phyloP scores from a whole-genome alignment of 108 stramenopile genomes.

The Halocafeteria seosinensis region DNA sequence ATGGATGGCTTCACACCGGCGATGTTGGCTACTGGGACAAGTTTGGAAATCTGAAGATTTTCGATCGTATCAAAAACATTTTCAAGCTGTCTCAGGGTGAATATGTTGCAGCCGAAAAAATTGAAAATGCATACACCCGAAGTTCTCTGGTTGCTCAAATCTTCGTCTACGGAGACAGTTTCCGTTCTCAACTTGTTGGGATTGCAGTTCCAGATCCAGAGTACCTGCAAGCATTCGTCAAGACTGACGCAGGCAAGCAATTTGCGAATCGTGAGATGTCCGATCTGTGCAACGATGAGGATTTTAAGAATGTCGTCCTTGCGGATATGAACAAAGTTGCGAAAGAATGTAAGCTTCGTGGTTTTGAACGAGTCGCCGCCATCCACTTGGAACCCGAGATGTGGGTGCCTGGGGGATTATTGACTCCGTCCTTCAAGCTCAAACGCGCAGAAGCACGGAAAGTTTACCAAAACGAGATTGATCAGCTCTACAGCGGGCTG shows the following conservation, averaged over 20 bases:
- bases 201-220: slow-evolving; percentile 82
- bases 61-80: slow-evolving; percentile 90
- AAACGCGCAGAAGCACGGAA: slow-evolving; percentile 59
- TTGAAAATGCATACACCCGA: slow-evolving; percentile 70
- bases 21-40: slow-evolving; percentile 84
- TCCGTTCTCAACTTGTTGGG: slow-evolving; percentile 63
- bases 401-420: slow-evolving; percentile 61
- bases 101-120: slow-evolving; percentile 71
- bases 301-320: slow-evolving; percentile 41
- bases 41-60: slow-evolving; percentile 74
- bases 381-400: slow-evolving; percentile 53
- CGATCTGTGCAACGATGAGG: slow-evolving; percentile 50
- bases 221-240: slow-evolving; percentile 3
- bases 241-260: slow-evolving; percentile 18
- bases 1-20: slow-evolving; percentile 85
- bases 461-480: slow-evolving; percentile 54
- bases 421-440: slow-evolving; percentile 87
- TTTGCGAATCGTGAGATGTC: too few species aligned
- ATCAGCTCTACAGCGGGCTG: slow-evolving; percentile 52
- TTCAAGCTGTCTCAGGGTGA: slow-evolving; percentile 84
- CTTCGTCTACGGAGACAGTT: slow-evolving; percentile 83
- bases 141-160: slow-evolving; percentile 59
- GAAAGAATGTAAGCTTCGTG: slow-evolving; percentile 54
- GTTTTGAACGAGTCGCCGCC: slow-evolving; percentile 67
- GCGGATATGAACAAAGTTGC: slow-evolving; percentile 43